Evolutionary conservation across 805 yeast genomes (phyloP).

Genomic region (Candida lessepsii): DNA sequence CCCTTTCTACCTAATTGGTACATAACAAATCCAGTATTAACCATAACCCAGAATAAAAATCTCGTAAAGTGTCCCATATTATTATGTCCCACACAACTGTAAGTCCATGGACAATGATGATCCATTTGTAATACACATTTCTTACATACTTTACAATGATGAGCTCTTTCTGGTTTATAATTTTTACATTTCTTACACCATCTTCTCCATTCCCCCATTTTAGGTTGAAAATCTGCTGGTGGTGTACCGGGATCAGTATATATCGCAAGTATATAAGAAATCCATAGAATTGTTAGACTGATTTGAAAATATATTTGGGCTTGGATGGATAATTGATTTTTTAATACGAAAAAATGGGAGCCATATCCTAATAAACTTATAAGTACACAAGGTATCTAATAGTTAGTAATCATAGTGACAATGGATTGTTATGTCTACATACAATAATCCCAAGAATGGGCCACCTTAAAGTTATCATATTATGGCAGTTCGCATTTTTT

Average conservation of each 20-base stretch:
- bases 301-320: slow-evolving; percentile 49
- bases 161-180: slow-evolving; percentile 80
- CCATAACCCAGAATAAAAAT: slow-evolving; percentile 65
- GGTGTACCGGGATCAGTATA: slow-evolving; percentile 67
- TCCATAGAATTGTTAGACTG: slow-evolving; percentile 60
- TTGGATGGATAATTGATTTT: slow-evolving; percentile 35
- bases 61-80: slow-evolving; percentile 81
- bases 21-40: slow-evolving; percentile 49
- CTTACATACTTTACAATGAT: slow-evolving; percentile 81
- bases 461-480: slow-evolving; percentile 35
- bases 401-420: no score
- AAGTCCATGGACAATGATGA: slow-evolving; percentile 93
- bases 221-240: slow-evolving; percentile 46
- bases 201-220: slow-evolving; percentile 53
- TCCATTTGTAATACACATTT: slow-evolving; percentile 85
- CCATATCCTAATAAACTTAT: slow-evolving; percentile 62
- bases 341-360: slow-evolving; percentile 56
- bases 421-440: no score
- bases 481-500: slow-evolving; percentile 5
- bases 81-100: slow-evolving; percentile 79
- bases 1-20: slow-evolving; percentile 42
- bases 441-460: slow-evolving; percentile 50
- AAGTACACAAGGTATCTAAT: slow-evolving; percentile 60
- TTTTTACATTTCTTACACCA: slow-evolving; percentile 72
- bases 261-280: slow-evolving; percentile 73